Evolutionary conservation across 306 rosid genomes (phyloP), one percentile per base, ranked within the genome.

Genomic region (Cucurbita ficifolia): DNA sequence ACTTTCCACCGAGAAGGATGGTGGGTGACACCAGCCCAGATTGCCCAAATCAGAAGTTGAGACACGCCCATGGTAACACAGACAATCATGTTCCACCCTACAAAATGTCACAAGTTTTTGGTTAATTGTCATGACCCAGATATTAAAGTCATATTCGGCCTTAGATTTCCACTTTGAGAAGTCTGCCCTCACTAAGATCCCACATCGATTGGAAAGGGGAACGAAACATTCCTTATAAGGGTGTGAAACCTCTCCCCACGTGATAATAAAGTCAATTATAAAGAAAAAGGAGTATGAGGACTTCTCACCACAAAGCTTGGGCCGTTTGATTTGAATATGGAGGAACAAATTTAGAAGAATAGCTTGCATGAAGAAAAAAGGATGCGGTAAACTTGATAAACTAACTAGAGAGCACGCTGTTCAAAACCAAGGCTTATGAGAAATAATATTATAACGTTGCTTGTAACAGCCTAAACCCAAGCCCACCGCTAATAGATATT

Each of bases 11-110:
- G 82, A 0, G 89, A 86, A 5, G 97, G 97, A 57, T 92, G 96
- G 53, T 16, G 78, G 55, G 83, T 79, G 45, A 78, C 51, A 7
- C 76, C 74, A n/a, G 83, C 87, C 89, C 92, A 92, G 62, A 83
- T 60, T 6, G 84, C 86, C 97, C 97, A 92, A 45, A 84, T 80
- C 19, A 73, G 75, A 63, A 89, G 90, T 74, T 92, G 96, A 36
- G 84, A 60, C 62, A 84, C 87, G 0, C 22, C 91, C 87, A 89
- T 84, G 61, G 68, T 59, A n/a, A 86, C 84, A 79, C 97, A 89
- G 74, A 89, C 96, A 55, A 77, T 86, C 90, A 81, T 83, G 78
- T 92, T 89, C 96, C 97, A 92, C 73, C 88, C 91, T 92, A 84
- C 51, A 76, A 63, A 55, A 11, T 73, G 13, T 73, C 42, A 29